Percentiles rank a stretch among this genome's conserved stretches.
phyloP scores from a whole-genome alignment of 106 monocot species.

The Gastrodia elata region DNA sequence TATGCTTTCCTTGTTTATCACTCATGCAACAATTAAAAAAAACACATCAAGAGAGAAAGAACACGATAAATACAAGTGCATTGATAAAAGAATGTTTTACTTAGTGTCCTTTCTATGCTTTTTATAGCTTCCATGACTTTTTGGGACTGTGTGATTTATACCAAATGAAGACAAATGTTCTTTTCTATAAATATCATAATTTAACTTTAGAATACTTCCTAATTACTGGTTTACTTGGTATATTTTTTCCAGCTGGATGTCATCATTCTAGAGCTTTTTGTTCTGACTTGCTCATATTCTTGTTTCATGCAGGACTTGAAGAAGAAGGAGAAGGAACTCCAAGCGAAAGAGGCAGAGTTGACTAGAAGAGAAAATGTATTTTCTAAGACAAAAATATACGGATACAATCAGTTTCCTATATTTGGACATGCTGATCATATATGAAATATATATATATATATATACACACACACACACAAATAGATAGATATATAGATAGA shows the following conservation, averaged over 20 bases:
- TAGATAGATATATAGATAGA: neutral
- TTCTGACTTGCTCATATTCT: neutral
- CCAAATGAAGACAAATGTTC: too few relatives aligned
- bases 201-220: neutral
- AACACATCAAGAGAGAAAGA: too few relatives aligned
- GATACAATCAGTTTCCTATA: neutral
- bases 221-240: neutral
- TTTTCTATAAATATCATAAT: slow-evolving; percentile 1
- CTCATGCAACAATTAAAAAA: too few relatives aligned
- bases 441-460: too few relatives aligned
- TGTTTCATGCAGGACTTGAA: slow-evolving; percentile 42
- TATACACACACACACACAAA: too few relatives aligned
- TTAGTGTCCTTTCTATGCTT: too few relatives aligned
- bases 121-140: too few relatives aligned
- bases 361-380: slow-evolving; percentile 79
- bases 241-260: neutral
- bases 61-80: too few relatives aligned
- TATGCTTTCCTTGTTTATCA: too few relatives aligned
- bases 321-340: slow-evolving; percentile 71
- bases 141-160: too few relatives aligned
- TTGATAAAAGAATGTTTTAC: too few relatives aligned
- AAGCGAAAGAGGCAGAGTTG: slow-evolving; percentile 73
- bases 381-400: neutral
- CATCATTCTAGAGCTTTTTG: neutral
- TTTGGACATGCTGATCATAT: neutral